Base-by-base conservation (phyloP, 768 basidiomycete species). In the Trametes villosa region DNA sequence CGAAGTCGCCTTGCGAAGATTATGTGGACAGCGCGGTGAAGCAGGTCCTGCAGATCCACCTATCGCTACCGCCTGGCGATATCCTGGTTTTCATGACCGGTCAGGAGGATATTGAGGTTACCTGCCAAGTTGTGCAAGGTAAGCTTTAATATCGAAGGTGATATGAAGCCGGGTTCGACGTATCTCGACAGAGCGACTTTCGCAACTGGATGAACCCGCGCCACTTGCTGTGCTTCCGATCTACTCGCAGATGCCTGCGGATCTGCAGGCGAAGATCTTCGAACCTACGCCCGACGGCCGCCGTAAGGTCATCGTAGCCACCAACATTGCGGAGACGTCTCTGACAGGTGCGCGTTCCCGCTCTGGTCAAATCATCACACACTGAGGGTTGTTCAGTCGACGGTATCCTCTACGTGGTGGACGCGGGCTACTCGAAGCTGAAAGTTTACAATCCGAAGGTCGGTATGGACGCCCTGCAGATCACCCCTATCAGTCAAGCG, bases 31-130 rank as follows among this genome's bases (percentile, higher is more conserved):
- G 92, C 62, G 91, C 97, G 1, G 97, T 99, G 67, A 99, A 98
- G 78, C 96, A 99, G 75, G 92, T 98, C 17, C 82, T 98, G 29
- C 93, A 96, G 70, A 98, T 99, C 44, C 96, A 99, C 72, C 80
- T 98, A 40, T 94, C 96, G 2, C 83, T 91, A 18, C 94, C 96
- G 22, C 86, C 87, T 0, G 97, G 97, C 15, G 97, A 99, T 76
- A 92, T 98, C 52, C 80, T 99, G 41, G 94, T 98, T 26, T 99
- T 99, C 75, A 98, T 98, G 96, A 99, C 97, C 27, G 97, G 97
- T 36, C 97, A 98, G 77, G 97, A 98, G 76, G 96, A 99, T 72
- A 99, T 99, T 61, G 96, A 98, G 75, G 84, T 94, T 30, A 98
- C 95, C 12, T 99, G 97, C 71, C 91, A 93, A 69, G 96, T 98